Conservation (phyloP, 1,139 yeast genomes). For the Candida freyschussii region DNA sequence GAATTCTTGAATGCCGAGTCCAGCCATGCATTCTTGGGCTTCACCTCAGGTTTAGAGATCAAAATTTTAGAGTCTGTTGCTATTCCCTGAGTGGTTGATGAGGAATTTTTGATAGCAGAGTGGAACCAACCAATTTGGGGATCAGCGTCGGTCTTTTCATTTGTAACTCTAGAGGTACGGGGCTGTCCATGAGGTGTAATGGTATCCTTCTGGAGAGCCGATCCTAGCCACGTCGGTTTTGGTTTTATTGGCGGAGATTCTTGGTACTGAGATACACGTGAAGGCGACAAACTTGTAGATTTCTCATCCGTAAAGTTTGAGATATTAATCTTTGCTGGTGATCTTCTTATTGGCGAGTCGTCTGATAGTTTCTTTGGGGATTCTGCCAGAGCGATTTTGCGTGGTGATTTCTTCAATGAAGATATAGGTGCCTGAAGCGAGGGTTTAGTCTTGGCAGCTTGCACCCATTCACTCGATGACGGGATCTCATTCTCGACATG, state of each 20-base stretch:
- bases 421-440: slow-evolving; percentile 2
- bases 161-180: too few species aligned
- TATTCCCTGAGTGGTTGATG: slow-evolving; percentile 10
- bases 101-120: slow-evolving; percentile 12
- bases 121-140: too few species aligned
- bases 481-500: slow-evolving; percentile 1
- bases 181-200: too few species aligned
- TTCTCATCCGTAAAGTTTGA: slow-evolving; percentile 7
- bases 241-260: too few species aligned
- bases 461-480: slow-evolving; percentile 1
- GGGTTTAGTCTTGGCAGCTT: slow-evolving; percentile 8
- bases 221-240: too few species aligned
- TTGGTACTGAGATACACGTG: too few species aligned
- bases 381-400: slow-evolving; percentile 6
- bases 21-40: slow-evolving; percentile 10
- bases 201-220: too few species aligned
- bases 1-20: slow-evolving; percentile 8
- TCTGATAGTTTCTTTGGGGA: neutral
- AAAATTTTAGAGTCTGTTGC: slow-evolving; percentile 5
- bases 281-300: too few species aligned
- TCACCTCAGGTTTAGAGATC: slow-evolving; percentile 5
- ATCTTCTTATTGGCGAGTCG: slow-evolving; percentile 11
- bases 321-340: slow-evolving; percentile 16
- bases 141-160: too few species aligned
- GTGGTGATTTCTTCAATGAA: slow-evolving; percentile 16